A percentile compares a stretch with the other conserved stretches of the same genome.
Conservation (phyloP, 1,284 basidiomycete genomes). For the Volvariella surrecta region DNA sequence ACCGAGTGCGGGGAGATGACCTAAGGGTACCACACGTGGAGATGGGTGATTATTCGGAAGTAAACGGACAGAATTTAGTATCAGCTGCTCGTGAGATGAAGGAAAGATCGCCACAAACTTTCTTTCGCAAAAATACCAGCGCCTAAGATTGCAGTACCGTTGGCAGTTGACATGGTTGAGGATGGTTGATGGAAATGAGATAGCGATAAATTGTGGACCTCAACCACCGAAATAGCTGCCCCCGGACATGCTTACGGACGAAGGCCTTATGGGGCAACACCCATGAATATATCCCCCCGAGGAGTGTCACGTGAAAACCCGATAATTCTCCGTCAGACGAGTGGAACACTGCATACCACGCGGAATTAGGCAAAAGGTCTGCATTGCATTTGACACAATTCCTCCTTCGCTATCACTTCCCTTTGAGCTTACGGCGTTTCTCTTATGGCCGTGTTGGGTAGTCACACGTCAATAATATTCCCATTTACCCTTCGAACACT, state of each 20-base stretch:
- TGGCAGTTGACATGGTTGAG: conserved; percentile 17
- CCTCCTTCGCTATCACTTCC: not conserved
- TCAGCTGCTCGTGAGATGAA: conserved; percentile 3
- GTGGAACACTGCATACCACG: no score
- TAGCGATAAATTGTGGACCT: conserved; percentile 2
- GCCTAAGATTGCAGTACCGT: conserved; percentile 59
- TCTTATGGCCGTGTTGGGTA: not conserved
- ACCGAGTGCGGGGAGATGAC: conserved; percentile 67
- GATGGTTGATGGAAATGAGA: conserved; percentile 8
- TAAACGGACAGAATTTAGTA: conserved; percentile 4
- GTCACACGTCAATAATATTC: conserved; percentile 12
- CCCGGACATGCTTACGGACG: not conserved
- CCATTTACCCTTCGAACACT: conserved; percentile 13
- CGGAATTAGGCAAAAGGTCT: no score
- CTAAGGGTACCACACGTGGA: conserved; percentile 23
- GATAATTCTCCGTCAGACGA: conserved; percentile 8
- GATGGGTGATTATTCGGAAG: conserved; percentile 24
- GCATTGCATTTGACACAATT: not conserved
- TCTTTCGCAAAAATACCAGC: conserved; percentile 68
- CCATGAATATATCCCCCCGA: not conserved
- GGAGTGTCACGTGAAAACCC: conserved; percentile 11
- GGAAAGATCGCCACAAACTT: conserved; percentile 33
- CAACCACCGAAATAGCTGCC: not conserved
- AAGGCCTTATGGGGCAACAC: no score
- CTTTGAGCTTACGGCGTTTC: not conserved